These are phyloP conservation scores for Dioscorea cayenensis DNA, from an alignment of 116 monocot species.

Conservation along the genomic window DNA sequence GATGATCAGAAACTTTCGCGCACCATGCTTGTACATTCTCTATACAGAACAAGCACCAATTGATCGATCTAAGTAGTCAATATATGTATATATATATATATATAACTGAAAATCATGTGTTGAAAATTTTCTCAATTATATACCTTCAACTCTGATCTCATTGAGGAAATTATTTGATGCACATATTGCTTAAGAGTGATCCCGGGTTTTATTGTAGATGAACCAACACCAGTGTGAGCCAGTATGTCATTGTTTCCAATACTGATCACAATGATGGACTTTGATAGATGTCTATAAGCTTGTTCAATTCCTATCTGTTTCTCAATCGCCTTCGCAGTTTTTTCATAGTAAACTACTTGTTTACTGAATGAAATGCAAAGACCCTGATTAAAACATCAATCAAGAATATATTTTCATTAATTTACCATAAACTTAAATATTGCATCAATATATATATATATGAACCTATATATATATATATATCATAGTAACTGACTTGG, in stretches of 20 bases:
- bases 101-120: not conserved
- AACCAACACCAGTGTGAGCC: not conserved
- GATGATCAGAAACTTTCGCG: no score
- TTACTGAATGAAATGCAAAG: not conserved
- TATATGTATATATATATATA: not conserved
- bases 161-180: not conserved
- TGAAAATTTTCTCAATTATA: not conserved
- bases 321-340: not conserved
- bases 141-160: not conserved
- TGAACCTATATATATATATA: not conserved
- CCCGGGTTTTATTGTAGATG: not conserved
- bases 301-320: not conserved
- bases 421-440: not conserved
- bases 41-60: not conserved
- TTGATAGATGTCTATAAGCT: not conserved
- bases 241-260: slow-evolving; percentile 4
- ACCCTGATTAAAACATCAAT: not conserved
- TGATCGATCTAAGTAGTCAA: not conserved
- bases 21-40: no score
- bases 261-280: not conserved
- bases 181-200: not conserved
- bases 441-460: not conserved
- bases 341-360: not conserved
- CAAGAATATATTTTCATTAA: not conserved
- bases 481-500: slow-evolving; percentile 8